Evolutionary conservation across 352 stramenopile genomes (phyloP), one percentile per base, ranked within the genome.

Genomic region (Pythium aphanidermatum): DNA sequence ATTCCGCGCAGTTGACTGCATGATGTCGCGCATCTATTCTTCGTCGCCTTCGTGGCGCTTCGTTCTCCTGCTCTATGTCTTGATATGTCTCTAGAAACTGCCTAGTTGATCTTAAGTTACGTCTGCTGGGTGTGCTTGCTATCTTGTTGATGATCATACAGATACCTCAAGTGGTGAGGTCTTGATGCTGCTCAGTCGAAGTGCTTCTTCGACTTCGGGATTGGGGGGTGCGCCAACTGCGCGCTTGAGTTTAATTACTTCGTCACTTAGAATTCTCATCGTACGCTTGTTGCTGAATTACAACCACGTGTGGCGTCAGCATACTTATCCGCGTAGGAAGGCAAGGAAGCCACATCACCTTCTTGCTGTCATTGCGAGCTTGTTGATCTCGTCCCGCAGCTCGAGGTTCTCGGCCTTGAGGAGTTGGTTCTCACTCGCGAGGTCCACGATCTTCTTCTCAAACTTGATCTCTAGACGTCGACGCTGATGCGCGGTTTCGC

Each of bases 201-300:
- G 52, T 3, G 43, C 25, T 23, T 61, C 53, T 31, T 55, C 53
- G 11, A 55, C 25, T 23, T 61, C 53, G 3, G 38, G 39, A 20
- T 46, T 55, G 10, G 40, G 53, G 23, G 53, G 21, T 20, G 43
- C 25, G 13, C 48, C 39, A 8, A 58, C 53, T 5, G 45, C 51
- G 21, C 64, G 55, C 39, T 78, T 78, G 11, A 78, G 40, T 44
- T 78, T 78, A 32, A 78, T 60, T 30, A 78, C 52, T 30, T 78
- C 67, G 10, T 74, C 67, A 3, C 61, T 64, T 20, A 78, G 44
- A 4, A 72, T 49, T 8, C 67, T 63, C 20, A 74, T 46, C 4
- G 66, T 77, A 19, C 68, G 66, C 49, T 69, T 73, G 51, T 60
- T 77, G 61, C 66, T 77, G 41, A 5, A 32, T 23, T 4, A 19